phyloP scores from a whole-genome alignment of 2,329 filamentous ascomycete genomes.

The Fusarium brevicatenulatum region DNA sequence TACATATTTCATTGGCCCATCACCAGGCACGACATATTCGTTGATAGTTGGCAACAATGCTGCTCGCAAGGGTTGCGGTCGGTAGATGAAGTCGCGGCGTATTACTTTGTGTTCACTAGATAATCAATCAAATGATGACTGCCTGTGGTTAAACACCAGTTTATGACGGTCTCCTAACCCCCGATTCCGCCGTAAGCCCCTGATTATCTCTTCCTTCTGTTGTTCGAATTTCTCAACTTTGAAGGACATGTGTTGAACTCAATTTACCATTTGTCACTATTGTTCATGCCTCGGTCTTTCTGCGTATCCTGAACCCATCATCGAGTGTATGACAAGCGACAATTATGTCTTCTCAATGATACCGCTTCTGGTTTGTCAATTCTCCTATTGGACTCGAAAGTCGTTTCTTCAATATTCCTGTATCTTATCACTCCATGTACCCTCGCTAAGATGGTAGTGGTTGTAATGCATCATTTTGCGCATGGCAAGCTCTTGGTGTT shows the following conservation, averaged over 20 bases:
- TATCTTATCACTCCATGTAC: neutral
- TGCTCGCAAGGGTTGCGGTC: constrained; percentile 12
- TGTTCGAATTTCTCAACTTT: neutral
- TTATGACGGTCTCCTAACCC: neutral
- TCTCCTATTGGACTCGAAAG: neutral
- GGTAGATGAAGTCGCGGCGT: constrained; percentile 16
- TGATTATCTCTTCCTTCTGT: neutral
- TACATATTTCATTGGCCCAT: neutral
- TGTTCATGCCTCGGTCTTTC: neutral
- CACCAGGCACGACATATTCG: neutral
- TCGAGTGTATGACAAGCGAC: neutral
- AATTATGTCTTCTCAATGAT: neutral
- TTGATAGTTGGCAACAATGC: neutral
- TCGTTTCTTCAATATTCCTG: neutral
- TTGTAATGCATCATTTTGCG: neutral
- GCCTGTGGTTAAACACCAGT: neutral
- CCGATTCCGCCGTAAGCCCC: neutral
- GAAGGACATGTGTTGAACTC: neutral
- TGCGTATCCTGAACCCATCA: too few species aligned
- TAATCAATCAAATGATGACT: constrained; percentile 8
- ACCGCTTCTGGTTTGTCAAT: neutral
- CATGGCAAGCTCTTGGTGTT: neutral
- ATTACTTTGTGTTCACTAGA: neutral
- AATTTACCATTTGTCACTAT: neutral
- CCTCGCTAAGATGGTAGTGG: too few species aligned